These are phyloP conservation scores for Hymenoscyphus salicellus DNA, from an alignment of 2,329 filamentous ascomycete species.

Conservation along the genomic window DNA sequence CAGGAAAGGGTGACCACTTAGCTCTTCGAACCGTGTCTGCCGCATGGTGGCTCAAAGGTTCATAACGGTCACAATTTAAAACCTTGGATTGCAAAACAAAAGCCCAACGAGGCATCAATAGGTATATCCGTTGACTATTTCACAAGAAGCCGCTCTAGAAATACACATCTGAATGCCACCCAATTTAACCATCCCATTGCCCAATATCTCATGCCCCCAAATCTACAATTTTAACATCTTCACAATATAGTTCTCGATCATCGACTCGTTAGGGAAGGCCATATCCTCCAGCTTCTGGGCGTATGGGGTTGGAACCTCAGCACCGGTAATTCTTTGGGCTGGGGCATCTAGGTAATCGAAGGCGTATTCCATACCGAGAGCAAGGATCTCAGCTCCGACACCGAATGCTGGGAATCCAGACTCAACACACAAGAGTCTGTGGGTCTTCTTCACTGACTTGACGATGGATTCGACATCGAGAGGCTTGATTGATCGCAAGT, in stretches of 20 bases:
- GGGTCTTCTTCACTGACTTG: constrained; percentile 98
- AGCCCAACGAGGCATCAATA: constrained; percentile 12
- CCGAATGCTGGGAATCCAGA: constrained; percentile 96
- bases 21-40: no score
- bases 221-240: constrained; percentile 80
- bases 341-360: constrained; percentile 97
- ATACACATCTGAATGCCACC: constrained; percentile 19
- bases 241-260: constrained; percentile 83
- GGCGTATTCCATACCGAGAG: constrained; percentile 92
- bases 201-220: background rate
- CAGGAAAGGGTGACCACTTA: no score
- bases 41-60: no score
- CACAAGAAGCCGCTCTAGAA: constrained; percentile 25
- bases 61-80: background rate
- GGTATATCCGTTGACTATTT: constrained; percentile 23
- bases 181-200: background rate
- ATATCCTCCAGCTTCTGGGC: constrained; percentile 90
- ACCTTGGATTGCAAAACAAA: background rate
- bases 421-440: constrained; percentile 85
- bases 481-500: constrained; percentile 95
- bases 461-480: constrained; percentile 93
- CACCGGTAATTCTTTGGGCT: constrained; percentile 89
- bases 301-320: constrained; percentile 96
- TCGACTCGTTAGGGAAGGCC: constrained; percentile 84
- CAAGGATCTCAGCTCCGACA: constrained; percentile 88